phyloP scores from a whole-genome alignment of 2,329 filamentous ascomycete genomes.

The Stachybotrys elegans region DNA sequence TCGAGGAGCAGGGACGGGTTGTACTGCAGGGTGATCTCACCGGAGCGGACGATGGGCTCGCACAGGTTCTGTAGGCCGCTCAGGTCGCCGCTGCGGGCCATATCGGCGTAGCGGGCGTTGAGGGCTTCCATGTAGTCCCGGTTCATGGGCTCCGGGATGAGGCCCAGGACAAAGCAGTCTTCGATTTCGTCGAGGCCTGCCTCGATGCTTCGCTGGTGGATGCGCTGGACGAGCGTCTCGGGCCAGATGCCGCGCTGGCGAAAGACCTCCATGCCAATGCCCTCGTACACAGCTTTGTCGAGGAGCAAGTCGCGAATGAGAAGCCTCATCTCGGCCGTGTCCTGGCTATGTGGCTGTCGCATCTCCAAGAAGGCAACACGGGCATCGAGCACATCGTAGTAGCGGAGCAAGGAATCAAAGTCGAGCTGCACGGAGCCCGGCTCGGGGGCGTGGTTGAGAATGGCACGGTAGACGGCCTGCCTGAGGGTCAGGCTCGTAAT shows the following conservation, averaged over 20 bases:
- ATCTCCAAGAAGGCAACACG: conserved; percentile 10
- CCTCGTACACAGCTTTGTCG: conserved; percentile 20
- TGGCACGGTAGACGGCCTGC: conserved; percentile 30
- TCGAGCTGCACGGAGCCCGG: conserved; percentile 11
- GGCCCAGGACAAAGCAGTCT: conserved; percentile 19
- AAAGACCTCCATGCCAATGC: conserved; percentile 16
- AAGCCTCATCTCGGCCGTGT: conserved; percentile 18
- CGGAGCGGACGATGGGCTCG: conserved; percentile 20
- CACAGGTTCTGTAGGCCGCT: conserved; percentile 18
- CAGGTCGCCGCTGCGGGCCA: conserved; percentile 18
- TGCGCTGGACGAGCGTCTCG: conserved; percentile 19
- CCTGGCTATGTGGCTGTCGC: conserved; percentile 7
- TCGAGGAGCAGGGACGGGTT: conserved; percentile 16
- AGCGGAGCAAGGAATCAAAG: conserved; percentile 15
- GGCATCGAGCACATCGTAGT: conserved; percentile 18
- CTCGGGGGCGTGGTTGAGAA: conserved; percentile 11
- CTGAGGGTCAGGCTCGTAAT: conserved; percentile 32
- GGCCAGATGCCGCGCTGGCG: conserved; percentile 11
- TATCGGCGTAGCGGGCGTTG: conserved; percentile 14
- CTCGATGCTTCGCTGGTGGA: conserved; percentile 18
- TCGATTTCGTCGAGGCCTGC: conserved; percentile 21
- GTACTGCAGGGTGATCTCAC: conserved; percentile 18
- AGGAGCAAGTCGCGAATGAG: conserved; percentile 19
- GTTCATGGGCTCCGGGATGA: conserved; percentile 12
- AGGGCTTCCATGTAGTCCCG: conserved; percentile 13